Evolutionary conservation across 768 basidiomycete species (phyloP), one percentile per base, ranked within the genome.

Genomic region (Leccinum fibrillosum): DNA sequence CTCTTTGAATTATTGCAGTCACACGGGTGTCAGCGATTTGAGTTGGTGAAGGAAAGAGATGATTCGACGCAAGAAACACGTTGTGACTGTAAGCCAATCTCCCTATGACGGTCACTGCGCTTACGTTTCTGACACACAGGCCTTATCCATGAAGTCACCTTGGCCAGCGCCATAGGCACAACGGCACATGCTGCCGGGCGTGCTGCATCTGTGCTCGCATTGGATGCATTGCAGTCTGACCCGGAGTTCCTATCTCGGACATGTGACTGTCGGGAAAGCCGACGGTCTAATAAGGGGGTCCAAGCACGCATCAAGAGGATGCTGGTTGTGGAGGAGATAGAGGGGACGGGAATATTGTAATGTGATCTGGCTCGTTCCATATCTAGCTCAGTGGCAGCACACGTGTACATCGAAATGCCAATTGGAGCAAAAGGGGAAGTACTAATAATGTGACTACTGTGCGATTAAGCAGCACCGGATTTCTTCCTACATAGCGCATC

Each of bases 1-100:
- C 77, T 93, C 12, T 85, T 86, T 54, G 90, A 92, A 65, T 69
- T 90, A 26, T 75, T 92, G 53, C 88, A 92, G 66, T 80, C 82
- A 28, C 81, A 86, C 62, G 86, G 86, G 45, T 91, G 91, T 64
- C 85, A 84, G 52, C 74, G 79, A 56, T 87, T 90, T 57, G 76
- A 81, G 57, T 78, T 89, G 48, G 67, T 76, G 49, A 89, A 85
- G 64, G 82, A 83, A 54, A 76, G 77, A 62, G 65, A 64, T 50
- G 70, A 72, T 28, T 61, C 56, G 49, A 70, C 65, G 45, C 71
- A 68, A 49, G 65, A 71, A 58, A 76, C 78, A 58, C 73, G 70
- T 23, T 87, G 84, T 67, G 76, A 84, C 50, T 82, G 88, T 88
- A 62, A 65, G 81, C 23, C 5, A 39, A 9, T 49, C 37, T 32